phyloP scores from a whole-genome alignment of 257 asterid species.

The Thymus quinquecostatus region DNA sequence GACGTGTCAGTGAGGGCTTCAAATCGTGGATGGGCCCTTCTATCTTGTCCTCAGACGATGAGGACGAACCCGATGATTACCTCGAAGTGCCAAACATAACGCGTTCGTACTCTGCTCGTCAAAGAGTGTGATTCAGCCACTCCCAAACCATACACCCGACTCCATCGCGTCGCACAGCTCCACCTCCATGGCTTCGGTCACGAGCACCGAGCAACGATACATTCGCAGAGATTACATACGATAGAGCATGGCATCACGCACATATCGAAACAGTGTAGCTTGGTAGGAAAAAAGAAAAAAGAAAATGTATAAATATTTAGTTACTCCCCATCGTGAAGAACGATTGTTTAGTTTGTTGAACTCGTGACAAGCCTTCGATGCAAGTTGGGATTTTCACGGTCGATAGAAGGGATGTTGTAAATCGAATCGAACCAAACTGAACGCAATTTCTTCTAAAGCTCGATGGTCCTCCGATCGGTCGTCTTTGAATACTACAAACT shows the following conservation, averaged over 20 bases:
- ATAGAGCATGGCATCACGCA: not conserved
- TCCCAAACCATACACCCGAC: not conserved
- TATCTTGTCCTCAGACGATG: slow-evolving; percentile 85
- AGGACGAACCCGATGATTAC: slow-evolving; percentile 79
- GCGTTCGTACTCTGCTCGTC: slow-evolving; percentile 54
- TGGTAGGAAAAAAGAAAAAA: not conserved
- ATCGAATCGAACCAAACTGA: no score
- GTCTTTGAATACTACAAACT: no score
- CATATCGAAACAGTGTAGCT: not conserved
- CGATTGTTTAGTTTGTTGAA: not conserved
- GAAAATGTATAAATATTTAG: not conserved
- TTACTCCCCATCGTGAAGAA: not conserved
- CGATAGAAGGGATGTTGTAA: not conserved
- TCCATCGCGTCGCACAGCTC: not conserved
- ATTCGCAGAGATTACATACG: not conserved
- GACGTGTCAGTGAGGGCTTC: slow-evolving; percentile 81
- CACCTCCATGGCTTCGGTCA: not conserved
- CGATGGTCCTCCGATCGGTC: no score
- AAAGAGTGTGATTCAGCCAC: slow-evolving; percentile 47
- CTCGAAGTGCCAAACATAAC: slow-evolving; percentile 50
- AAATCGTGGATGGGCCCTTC: slow-evolving; percentile 98
- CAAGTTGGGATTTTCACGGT: not conserved
- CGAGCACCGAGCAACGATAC: not conserved
- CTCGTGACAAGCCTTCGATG: not conserved
- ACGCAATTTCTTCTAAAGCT: no score